Base-by-base conservation (phyloP, 805 yeast genomes). In the Candida tibetensis region DNA sequence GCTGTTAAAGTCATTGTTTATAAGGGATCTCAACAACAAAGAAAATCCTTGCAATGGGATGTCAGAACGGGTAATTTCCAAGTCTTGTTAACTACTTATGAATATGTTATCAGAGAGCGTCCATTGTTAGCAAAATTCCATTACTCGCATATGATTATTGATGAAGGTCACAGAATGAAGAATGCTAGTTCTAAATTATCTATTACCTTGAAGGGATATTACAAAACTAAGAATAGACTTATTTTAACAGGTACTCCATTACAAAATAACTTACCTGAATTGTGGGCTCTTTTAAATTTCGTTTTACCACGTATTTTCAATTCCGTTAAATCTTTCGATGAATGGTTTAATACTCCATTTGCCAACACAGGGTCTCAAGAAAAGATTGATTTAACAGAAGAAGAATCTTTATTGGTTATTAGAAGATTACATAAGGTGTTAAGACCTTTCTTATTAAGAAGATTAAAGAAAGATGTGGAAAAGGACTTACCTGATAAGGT, bases 121-220 rank as follows among this genome's bases (percentile, higher is more conserved):
- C 82, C 89, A 4, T 53, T 85, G 15, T 65, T 85, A 50, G 63
- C 81, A 19, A 82, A 81, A 52, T 77, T 82, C 48, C 76, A 76
- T 46, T 85, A 90, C 81, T 83, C 84, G 29, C 91, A 86, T 58
- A 85, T 85, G 91, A 84, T 85, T 47, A 85, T 85, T 48, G 95
- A 85, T 69, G 95, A 85, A 71, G 95, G 95, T 60, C 95, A 85
- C 61, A 72, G 95, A 64, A 82, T 85, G 89, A 85, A 85, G 57
- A 85, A 85, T 55, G 71, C 89, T 2, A 76, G 77, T 40, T 83
- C 91, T 2, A 85, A 85, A 54, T 65, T 85, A 39, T 82, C 91
- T 0, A 69, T 69, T 38, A 85, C 93, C 0, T 76, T 85, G 48
- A 78, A 82, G 25, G 78, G 74, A 39, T 83, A 78, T 52, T 85